Base-by-base conservation (phyloP, 2,329 filamentous ascomycete genomes). In the Cladobotryum protrusum region DNA sequence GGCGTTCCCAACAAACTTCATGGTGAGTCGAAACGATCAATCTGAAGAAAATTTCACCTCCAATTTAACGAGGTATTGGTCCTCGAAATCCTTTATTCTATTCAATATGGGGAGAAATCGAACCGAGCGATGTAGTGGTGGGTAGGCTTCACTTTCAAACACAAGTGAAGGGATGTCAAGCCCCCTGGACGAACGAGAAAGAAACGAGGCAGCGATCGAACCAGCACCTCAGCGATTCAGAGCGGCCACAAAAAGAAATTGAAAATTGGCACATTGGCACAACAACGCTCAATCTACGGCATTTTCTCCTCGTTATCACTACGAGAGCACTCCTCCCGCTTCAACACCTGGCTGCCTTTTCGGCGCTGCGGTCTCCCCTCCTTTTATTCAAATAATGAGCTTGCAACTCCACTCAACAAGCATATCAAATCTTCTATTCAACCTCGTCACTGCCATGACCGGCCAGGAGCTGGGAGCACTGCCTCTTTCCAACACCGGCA, bases 231-330 rank as follows among this genome's bases (percentile, higher is more conserved):
- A 32, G 35, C 5, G 29, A 18, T 32, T 33, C 11, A 2, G 5
- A 9, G 24, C 24, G 4, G 7, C 19, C 44, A 24, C 34, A 18
- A 47, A 39, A 47, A 2, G 35, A 44, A 42, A 15, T 5, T 7
- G 34, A 12, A 18, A 29, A 34, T 34, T 34, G 8, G 32, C 14
- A 33, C 20, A 13, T 36, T n/a, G 4, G 9, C 35, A 47, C 4
- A 8, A 47, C 40, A 51, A 40, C 45, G 49, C 49, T 47, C 40
- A 35, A 8, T 6, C 33, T 35, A 29, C 44, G 1, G n/a, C n/a
- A 9, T 32, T 39, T 32, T 51, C 8, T 13, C 34, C 32, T 29
- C 7, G 33, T 37, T 32, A 32, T 6, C 18, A n/a, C 18, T 34
- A 41, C 45, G 19, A 20, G 39, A 13, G 17, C 39, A 42, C 15